Conservation (phyloP, 208 protist species). For the Trypanosoma cruzi region DNA sequence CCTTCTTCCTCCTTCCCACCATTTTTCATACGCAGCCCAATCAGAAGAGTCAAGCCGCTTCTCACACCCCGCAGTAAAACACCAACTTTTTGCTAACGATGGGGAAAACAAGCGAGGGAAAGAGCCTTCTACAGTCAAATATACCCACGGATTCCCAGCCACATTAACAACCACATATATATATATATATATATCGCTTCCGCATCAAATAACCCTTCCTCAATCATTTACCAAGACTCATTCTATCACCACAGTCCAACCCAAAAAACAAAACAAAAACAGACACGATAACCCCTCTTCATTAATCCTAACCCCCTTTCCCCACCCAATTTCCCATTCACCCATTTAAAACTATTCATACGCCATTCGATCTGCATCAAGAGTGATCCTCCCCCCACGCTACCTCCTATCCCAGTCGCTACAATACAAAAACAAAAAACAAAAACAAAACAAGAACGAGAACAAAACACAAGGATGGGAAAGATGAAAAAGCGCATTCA, state of each 20-base stretch:
- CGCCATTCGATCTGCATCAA: background rate
- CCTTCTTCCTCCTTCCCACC: background rate
- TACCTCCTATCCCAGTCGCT: too few relatives aligned
- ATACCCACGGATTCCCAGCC: background rate
- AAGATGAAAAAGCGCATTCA: background rate
- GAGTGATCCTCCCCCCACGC: background rate
- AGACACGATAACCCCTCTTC: background rate
- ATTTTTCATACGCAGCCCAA: background rate
- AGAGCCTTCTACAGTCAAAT: background rate
- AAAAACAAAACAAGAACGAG: conserved; percentile 14
- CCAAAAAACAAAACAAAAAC: background rate
- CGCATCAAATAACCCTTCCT: background rate
- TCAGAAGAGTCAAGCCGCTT: background rate
- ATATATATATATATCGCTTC: conserved; percentile 12
- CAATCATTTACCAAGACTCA: background rate
- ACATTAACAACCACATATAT: conserved; percentile 3
- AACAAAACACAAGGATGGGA: background rate
- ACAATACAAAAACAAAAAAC: conserved; percentile 6
- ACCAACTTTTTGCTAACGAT: background rate
- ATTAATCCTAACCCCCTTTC: background rate
- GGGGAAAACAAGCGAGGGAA: background rate
- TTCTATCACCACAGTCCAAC: background rate
- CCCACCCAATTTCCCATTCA: background rate
- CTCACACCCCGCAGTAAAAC: background rate
- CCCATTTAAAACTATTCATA: background rate